Evolutionary conservation across 345 rosid species (phyloP).

Genomic region (Populus davidiana): DNA sequence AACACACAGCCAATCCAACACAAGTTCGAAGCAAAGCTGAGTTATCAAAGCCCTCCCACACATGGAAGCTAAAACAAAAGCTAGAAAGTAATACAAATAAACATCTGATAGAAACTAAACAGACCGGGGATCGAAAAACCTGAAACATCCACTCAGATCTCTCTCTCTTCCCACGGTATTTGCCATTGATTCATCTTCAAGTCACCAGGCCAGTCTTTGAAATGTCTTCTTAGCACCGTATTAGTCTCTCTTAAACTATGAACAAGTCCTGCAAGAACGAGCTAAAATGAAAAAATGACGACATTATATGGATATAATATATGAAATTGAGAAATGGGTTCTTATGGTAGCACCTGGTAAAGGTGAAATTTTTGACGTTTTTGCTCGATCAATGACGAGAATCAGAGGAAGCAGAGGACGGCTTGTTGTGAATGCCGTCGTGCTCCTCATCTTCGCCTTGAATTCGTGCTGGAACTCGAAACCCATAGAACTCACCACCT

Average conservation of each 20-base stretch:
- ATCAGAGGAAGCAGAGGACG: conserved; percentile 78
- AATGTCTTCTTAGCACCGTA: conserved; percentile 18
- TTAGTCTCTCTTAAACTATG: conserved; percentile 6
- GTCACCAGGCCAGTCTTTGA: conserved; percentile 15
- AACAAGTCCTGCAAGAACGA: conserved; percentile 23
- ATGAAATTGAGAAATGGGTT: neutral
- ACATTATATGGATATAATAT: neutral
- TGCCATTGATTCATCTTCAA: conserved; percentile 46
- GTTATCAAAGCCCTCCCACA: conserved; percentile 35
- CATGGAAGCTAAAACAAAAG: conserved; percentile 17
- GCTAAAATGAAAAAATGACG: neutral
- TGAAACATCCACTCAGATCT: conserved; percentile 39
- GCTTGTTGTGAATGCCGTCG: conserved; percentile 61
- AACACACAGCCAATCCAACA: conserved; percentile 26
- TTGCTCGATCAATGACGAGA: conserved; percentile 63
- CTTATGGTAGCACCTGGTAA: conserved; percentile 37
- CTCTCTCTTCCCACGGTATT: conserved; percentile 37
- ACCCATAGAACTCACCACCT: conserved; percentile 64
- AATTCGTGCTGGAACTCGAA: conserved; percentile 83
- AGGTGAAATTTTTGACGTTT: conserved; percentile 24
- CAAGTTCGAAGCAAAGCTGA: conserved; percentile 17
- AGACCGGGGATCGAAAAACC: conserved; percentile 46
- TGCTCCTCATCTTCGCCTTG: conserved; percentile 86
- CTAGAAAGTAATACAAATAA: neutral
- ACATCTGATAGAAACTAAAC: conserved; percentile 27